Evolutionary conservation across 73 alveolate genomes (phyloP).

Genomic region (Paramecium caudatum): DNA sequence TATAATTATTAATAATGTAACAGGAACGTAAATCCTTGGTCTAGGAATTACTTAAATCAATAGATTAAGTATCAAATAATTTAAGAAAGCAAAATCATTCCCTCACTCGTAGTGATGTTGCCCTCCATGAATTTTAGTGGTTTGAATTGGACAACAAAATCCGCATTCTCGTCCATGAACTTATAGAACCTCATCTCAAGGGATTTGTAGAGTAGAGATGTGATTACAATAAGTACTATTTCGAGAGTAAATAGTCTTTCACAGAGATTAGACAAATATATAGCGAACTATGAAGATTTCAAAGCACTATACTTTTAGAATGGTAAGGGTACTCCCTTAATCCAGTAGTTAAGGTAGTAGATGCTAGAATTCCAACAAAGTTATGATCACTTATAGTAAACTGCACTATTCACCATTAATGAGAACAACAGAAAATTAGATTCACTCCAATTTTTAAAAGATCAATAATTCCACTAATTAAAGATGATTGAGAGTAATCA

Average conservation of each 20-base stretch:
- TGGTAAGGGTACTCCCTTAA: slow-evolving; percentile 19
- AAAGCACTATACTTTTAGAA: slow-evolving; percentile 14
- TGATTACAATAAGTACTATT: neutral
- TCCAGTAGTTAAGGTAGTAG: neutral
- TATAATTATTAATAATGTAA: neutral
- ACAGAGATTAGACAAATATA: slow-evolving; percentile 8
- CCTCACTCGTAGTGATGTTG: neutral
- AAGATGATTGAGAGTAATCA: neutral
- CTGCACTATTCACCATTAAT: neutral
- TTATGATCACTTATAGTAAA: neutral
- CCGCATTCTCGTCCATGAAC: neutral
- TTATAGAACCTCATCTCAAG: slow-evolving; percentile 52
- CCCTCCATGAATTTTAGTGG: slow-evolving; percentile 24
- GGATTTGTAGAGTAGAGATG: slow-evolving; percentile 39
- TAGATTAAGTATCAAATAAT: neutral
- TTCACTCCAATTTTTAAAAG: slow-evolving; percentile 10
- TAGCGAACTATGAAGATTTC: slow-evolving; percentile 42
- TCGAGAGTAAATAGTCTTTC: neutral
- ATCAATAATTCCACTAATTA: slow-evolving; percentile 2
- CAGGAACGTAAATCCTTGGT: slow-evolving; percentile 19
- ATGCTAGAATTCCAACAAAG: neutral
- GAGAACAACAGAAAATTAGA: slow-evolving; percentile 47
- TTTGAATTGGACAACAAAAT: slow-evolving; percentile 47
- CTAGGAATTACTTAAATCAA: slow-evolving; percentile 44
- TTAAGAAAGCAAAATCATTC: slow-evolving; percentile 3